Evolutionary conservation across 2,329 filamentous ascomycete species (phyloP).

Genomic region (Metarhizium album): DNA sequence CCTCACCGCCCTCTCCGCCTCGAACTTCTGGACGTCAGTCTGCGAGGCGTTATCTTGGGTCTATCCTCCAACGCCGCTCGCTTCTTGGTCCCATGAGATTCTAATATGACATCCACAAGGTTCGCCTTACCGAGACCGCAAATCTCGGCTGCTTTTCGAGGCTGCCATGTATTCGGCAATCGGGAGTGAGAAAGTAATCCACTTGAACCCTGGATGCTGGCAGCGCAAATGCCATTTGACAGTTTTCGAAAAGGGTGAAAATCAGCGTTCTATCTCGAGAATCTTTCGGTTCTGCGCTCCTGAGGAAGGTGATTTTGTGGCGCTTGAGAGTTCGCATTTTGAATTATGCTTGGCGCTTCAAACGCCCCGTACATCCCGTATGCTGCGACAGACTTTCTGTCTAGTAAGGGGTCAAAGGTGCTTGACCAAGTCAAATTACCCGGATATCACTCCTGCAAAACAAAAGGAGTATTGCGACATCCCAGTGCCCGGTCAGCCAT

Average conservation of each 20-base stretch:
- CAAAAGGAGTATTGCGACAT: background rate
- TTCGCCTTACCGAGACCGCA: background rate
- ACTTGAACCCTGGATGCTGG: background rate
- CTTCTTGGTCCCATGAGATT: constrained; percentile 1
- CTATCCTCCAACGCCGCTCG: background rate
- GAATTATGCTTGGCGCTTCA: background rate
- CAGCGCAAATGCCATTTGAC: background rate
- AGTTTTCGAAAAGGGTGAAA: background rate
- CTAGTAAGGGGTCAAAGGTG: background rate
- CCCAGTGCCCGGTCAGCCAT: background rate
- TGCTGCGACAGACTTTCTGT: background rate
- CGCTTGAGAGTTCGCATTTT: background rate
- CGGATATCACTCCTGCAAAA: background rate
- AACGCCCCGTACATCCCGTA: background rate
- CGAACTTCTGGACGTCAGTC: constrained; percentile 1
- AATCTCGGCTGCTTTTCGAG: background rate
- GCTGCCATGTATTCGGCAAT: background rate
- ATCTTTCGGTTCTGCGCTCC: background rate
- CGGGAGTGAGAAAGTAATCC: background rate
- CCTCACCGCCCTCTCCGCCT: constrained; percentile 4
- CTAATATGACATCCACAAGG: background rate
- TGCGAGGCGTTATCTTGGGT: background rate
- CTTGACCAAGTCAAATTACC: background rate
- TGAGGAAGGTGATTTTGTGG: background rate
- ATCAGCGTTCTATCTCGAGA: background rate